phyloP scores from a whole-genome alignment of 352 stramenopile species.

The Nannochloropsis limnetica region DNA sequence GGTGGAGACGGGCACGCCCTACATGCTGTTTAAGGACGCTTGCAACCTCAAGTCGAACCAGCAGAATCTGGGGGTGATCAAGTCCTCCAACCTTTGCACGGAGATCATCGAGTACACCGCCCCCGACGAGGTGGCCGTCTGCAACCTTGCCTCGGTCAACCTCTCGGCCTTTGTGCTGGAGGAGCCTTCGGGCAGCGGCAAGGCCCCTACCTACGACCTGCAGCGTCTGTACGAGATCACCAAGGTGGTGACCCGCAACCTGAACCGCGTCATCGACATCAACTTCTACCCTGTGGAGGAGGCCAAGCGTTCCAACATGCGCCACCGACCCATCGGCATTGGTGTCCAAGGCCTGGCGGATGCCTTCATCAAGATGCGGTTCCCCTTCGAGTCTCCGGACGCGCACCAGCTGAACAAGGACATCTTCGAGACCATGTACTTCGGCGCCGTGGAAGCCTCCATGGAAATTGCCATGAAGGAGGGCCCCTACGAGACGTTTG shows the following conservation, averaged over 20 bases:
- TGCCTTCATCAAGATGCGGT: constrained; percentile 90
- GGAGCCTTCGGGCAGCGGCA: constrained; percentile 52
- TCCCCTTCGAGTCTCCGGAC: constrained; percentile 83
- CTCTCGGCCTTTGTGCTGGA: constrained; percentile 84
- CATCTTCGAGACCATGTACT: constrained; percentile 99
- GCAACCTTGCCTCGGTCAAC: constrained; percentile 95
- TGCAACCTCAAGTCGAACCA: constrained; percentile 99
- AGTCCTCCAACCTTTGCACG: constrained; percentile 97
- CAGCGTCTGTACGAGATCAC: constrained; percentile 79
- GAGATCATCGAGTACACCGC: constrained; percentile 98
- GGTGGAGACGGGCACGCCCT: constrained; percentile 98
- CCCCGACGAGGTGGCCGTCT: constrained; percentile 94
- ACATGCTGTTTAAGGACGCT: constrained; percentile 99
- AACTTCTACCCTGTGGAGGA: constrained; percentile 96
- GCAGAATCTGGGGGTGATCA: constrained; percentile 98
- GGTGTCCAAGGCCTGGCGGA: constrained; percentile 96
- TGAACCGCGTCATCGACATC: constrained; percentile 98
- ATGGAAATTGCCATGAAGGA: constrained; percentile 81
- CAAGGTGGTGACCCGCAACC: constrained; percentile 90
- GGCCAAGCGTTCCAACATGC: constrained; percentile 82
- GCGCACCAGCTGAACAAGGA: constrained; percentile 88
- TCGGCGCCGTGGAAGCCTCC: constrained; percentile 83
- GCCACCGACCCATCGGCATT: constrained; percentile 94
- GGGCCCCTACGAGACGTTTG: constrained; percentile 92
- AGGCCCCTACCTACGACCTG: constrained; percentile 78